Evolutionary conservation across 1,139 yeast species (phyloP).

Genomic region (Suhomyces ambrosiae): DNA sequence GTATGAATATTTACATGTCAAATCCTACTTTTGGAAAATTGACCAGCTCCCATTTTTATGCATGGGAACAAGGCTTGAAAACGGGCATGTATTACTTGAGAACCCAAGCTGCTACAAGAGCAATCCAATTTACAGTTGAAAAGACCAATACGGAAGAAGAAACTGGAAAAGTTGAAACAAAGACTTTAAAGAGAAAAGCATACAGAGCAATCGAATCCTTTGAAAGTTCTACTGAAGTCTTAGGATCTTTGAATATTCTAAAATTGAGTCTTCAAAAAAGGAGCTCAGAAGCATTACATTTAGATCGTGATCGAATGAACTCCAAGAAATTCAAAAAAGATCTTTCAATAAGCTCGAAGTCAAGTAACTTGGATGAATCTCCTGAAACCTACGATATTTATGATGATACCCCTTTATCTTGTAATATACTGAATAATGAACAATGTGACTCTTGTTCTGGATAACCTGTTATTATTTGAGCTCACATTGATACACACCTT

Average conservation of each 20-base stretch:
- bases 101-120: conserved; percentile 91
- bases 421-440: conserved; percentile 37
- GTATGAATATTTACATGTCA: conserved; percentile 57
- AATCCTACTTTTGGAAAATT: conserved; percentile 61
- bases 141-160: conserved; percentile 10
- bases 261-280: no score
- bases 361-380: background rate
- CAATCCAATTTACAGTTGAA: conserved; percentile 90
- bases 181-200: conserved; percentile 23
- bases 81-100: conserved; percentile 66
- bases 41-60: conserved; percentile 62
- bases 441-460: conserved; percentile 54
- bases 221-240: no score
- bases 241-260: no score
- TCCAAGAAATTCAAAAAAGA: conserved; percentile 1
- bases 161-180: background rate
- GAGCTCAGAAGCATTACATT: no score
- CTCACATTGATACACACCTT: no score
- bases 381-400: conserved; percentile 25
- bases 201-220: background rate
- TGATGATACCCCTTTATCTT: conserved; percentile 40
- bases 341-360: background rate
- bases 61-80: conserved; percentile 65
- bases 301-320: no score
- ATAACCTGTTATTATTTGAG: no score